Conservation (phyloP, 495 filamentous ascomycete species). For the Diplogelasinospora grovesii region DNA sequence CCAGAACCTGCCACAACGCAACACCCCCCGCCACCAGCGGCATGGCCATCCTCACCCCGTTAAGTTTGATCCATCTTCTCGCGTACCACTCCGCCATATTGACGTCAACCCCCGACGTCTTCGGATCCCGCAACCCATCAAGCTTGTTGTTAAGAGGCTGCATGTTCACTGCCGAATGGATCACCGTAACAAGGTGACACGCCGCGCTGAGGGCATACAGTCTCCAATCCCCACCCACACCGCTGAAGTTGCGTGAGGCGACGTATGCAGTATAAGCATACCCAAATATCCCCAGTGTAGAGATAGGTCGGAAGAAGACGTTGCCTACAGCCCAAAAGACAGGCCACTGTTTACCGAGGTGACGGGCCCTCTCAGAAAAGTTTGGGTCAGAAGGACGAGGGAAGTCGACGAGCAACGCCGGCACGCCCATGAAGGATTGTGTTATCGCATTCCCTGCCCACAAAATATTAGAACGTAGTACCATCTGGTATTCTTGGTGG, state of each 20-base stretch:
- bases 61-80: constrained; percentile 31
- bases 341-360: constrained; percentile 43
- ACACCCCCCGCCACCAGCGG: constrained; percentile 35
- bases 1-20: constrained; percentile 29
- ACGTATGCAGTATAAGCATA: constrained; percentile 27
- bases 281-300: constrained; percentile 38
- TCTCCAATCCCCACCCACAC: constrained; percentile 30
- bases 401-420: constrained; percentile 42
- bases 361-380: constrained; percentile 30
- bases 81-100: constrained; percentile 32
- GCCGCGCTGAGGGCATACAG: constrained; percentile 31
- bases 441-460: constrained; percentile 43
- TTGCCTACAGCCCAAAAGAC: constrained; percentile 42
- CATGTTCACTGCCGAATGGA: constrained; percentile 45
- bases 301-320: constrained; percentile 43
- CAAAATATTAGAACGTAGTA: background rate
- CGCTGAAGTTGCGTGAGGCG: too few relatives aligned
- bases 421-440: constrained; percentile 46
- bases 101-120: constrained; percentile 20
- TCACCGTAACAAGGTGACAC: constrained; percentile 37
- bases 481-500: too few relatives aligned
- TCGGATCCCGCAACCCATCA: constrained; percentile 27
- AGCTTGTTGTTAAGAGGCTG: constrained; percentile 44
- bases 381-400: constrained; percentile 31
- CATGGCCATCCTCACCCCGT: constrained; percentile 31